Conservation (phyloP, 1,284 basidiomycete species). For the Rhodotorula sp. region DNA sequence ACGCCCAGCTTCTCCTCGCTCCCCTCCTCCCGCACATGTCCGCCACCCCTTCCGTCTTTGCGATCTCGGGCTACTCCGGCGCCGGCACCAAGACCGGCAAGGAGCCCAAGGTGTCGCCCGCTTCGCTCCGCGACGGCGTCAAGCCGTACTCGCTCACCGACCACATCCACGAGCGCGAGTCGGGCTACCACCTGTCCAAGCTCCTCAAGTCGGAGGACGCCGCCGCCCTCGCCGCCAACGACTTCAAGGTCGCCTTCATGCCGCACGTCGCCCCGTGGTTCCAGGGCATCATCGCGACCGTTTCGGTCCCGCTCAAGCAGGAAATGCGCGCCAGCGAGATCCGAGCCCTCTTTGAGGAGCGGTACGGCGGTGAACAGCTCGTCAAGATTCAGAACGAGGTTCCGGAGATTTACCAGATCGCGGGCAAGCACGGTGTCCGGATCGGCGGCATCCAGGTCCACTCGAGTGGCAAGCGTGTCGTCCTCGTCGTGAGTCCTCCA, state of each 20-base stretch:
- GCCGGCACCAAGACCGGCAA: slow-evolving; percentile 79
- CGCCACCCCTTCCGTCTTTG: slow-evolving; percentile 78
- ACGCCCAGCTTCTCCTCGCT: slow-evolving; percentile 84
- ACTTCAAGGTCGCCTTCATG: slow-evolving; percentile 76
- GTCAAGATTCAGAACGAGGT: slow-evolving; percentile 66
- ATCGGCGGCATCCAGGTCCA: slow-evolving; percentile 95
- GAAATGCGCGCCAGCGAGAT: slow-evolving; percentile 69
- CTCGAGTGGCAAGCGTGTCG: slow-evolving; percentile 79
- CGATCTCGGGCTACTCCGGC: slow-evolving; percentile 89
- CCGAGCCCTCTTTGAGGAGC: slow-evolving; percentile 69
- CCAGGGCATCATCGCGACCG: slow-evolving; percentile 86
- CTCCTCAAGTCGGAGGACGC: slow-evolving; percentile 51
- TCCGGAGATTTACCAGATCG: slow-evolving; percentile 73
- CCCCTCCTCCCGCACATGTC: slow-evolving; percentile 76
- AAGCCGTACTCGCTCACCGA: slow-evolving; percentile 88
- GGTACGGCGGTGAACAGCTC: slow-evolving; percentile 73
- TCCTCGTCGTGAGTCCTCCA: slow-evolving; percentile 69
- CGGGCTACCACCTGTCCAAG: slow-evolving; percentile 71
- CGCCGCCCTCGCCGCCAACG: slow-evolving; percentile 29
- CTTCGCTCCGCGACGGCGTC: slow-evolving; percentile 71
- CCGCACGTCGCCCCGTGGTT: slow-evolving; percentile 92
- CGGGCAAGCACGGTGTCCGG: slow-evolving; percentile 80
- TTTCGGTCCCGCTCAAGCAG: slow-evolving; percentile 73
- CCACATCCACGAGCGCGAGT: slow-evolving; percentile 98
- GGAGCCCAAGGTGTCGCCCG: slow-evolving; percentile 75